Conservation (phyloP, 1,139 yeast genomes). For the Pichia kudriavzevii region DNA sequence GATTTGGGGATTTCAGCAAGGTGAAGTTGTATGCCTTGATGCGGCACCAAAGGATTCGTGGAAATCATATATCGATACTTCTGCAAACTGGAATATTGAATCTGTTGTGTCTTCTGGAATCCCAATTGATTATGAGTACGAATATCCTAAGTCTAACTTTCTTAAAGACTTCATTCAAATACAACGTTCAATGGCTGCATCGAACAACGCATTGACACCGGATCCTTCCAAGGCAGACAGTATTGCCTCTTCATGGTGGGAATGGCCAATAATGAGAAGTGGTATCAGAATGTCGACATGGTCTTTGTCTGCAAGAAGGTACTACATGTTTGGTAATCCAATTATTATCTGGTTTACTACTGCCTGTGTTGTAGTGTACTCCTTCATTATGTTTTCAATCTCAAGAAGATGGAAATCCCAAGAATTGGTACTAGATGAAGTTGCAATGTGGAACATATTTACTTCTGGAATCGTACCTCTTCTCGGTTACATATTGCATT, state of each 20-base stretch:
- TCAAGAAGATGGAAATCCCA: constrained; percentile 59
- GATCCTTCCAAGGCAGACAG: constrained; percentile 61
- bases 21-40: constrained; percentile 63
- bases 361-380: constrained; percentile 27
- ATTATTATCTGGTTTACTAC: constrained; percentile 57
- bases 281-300: constrained; percentile 72
- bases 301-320: constrained; percentile 42
- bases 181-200: constrained; percentile 73
- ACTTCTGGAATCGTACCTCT: constrained; percentile 58
- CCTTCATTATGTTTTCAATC: constrained; percentile 15
- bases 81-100: constrained; percentile 79
- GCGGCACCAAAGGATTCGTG: constrained; percentile 29
- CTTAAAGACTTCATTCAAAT: constrained; percentile 63
- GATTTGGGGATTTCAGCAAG: constrained; percentile 76
- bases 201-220: constrained; percentile 69
- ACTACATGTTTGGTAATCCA: constrained; percentile 61
- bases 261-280: constrained; percentile 60
- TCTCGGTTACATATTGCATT: constrained; percentile 66
- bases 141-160: constrained; percentile 60
- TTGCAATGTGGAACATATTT: constrained; percentile 29
- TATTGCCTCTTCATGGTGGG: constrained; percentile 70
- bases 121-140: constrained; percentile 30
- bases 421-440: constrained; percentile 22
- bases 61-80: constrained; percentile 43
- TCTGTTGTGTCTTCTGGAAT: constrained; percentile 48